Base-by-base conservation (phyloP, 768 basidiomycete genomes). In the Lactarius quietus region DNA sequence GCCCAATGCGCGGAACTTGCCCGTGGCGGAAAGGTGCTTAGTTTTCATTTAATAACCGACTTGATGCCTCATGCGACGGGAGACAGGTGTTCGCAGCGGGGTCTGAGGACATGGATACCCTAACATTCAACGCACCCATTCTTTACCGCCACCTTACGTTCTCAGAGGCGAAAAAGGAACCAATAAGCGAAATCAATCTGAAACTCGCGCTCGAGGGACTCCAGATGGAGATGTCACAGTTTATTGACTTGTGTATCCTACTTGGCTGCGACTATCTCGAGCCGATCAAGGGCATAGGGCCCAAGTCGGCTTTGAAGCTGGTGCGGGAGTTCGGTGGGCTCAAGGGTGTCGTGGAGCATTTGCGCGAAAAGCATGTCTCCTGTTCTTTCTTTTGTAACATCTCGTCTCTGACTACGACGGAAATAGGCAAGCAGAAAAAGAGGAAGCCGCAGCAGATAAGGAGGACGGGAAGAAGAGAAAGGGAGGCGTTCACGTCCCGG, bases 91-190 rank as follows among this genome's bases (percentile, higher is more conserved):
- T 93, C 74, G 97, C 93, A 1, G 95, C 97, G 9, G 97, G 97
- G 17, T 97, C 95, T 0, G 97, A 98, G 77, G 97, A 99, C 76
- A 99, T 99, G 97, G 97, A 99, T 72, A 99, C 97, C 9, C 85
- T 99, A 26, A 99, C 97, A 1, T 99, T 99, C 80, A 84, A 86
- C 69, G 80, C 96, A 0, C 96, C 97, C 1, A 88, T 96, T 52
- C 82, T 99, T 10, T 89, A 91, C 70, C 92, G 97, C 33, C 97
- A 98, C 76, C 84, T 99, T 65, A 98, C 97, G 15, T 98, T 98
- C 79, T 95, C 93, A 15, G 97, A 99, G 74, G 95, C 95, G 17
- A 94, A 96, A 75, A 98, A 98, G 73, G 87, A 91, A 68, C 97
- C 97, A 18, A 99, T 99, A 71, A 89, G 86, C 70, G 93, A 98